Conservation (phyloP, 1,284 basidiomycete genomes). For the Ceratobasidium sp. region DNA sequence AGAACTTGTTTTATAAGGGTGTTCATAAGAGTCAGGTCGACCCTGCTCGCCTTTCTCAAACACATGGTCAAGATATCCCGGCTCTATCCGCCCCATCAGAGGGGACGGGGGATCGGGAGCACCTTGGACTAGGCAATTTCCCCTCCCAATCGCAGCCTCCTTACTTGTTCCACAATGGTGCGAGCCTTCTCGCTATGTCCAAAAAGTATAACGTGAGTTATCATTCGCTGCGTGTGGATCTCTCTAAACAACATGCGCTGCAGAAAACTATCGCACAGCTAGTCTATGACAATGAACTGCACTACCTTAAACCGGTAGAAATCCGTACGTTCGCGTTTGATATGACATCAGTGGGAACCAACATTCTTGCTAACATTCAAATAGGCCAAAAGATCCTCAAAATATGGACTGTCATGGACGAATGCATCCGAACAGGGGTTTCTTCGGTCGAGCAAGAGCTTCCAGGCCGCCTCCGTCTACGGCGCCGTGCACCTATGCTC, state of each 20-base stretch:
- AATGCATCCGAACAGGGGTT: slow-evolving; percentile 89
- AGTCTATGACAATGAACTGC: slow-evolving; percentile 93
- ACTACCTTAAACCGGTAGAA: slow-evolving; percentile 76
- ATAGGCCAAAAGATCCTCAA: slow-evolving; percentile 65
- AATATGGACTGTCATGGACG: slow-evolving; percentile 95
- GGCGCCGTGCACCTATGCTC: slow-evolving; percentile 83
- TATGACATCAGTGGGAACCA: slow-evolving; percentile 20
- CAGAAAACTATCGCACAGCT: slow-evolving; percentile 94
- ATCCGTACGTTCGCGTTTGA: slow-evolving; percentile 64
- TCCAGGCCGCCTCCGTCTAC: slow-evolving; percentile 84
- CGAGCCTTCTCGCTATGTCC: slow-evolving; percentile 79
- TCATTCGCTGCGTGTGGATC: slow-evolving; percentile 30
- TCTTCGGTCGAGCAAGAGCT: slow-evolving; percentile 79
- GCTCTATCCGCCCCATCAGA: slow-evolving; percentile 33
- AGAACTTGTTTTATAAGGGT: slow-evolving; percentile 97
- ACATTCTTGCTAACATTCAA: slow-evolving; percentile 32
- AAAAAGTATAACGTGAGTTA: slow-evolving; percentile 80
- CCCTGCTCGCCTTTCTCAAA: slow-evolving; percentile 78
- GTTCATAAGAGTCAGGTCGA: slow-evolving; percentile 86
- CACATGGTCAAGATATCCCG: slow-evolving; percentile 39
- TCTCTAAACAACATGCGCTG: slow-evolving; percentile 43
- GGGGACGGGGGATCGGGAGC: slow-evolving; percentile 45
- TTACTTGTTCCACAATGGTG: slow-evolving; percentile 86
- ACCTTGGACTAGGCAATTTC: background rate
- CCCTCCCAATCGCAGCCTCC: slow-evolving; percentile 66